A percentile compares a stretch with the other conserved stretches of the same genome.
phyloP scores from a whole-genome alignment of 2,329 filamentous ascomycete species.

The Stagonosporopsis vannaccii region DNA sequence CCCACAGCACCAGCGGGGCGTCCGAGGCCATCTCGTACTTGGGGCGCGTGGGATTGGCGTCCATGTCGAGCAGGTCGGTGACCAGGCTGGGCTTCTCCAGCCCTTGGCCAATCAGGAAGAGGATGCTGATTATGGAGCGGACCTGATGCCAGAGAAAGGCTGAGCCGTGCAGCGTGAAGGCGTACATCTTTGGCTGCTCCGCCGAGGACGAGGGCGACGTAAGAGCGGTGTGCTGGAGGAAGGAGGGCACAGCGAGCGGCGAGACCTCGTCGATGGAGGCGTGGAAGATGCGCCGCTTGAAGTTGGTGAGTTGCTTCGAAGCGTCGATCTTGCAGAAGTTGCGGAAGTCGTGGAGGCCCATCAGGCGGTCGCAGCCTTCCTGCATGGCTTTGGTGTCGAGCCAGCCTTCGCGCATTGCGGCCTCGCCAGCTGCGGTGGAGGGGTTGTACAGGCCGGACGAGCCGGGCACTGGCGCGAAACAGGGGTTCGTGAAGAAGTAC shows the following conservation, averaged over 20 bases:
- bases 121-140: constrained; percentile 85
- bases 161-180: constrained; percentile 85
- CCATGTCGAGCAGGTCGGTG: constrained; percentile 75
- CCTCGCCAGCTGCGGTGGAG: constrained; percentile 4
- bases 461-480: constrained; percentile 73
- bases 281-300: constrained; percentile 78
- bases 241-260: constrained; percentile 35
- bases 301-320: constrained; percentile 87
- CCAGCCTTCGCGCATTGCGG: constrained; percentile 65
- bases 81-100: constrained; percentile 79
- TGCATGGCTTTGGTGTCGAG: constrained; percentile 89
- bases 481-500: constrained; percentile 97
- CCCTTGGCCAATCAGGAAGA: constrained; percentile 93
- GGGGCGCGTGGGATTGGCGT: constrained; percentile 75
- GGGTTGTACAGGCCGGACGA: constrained; percentile 56
- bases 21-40: constrained; percentile 92
- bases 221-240: constrained; percentile 39
- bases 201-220: constrained; percentile 14
- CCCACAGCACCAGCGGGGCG: constrained; percentile 90
- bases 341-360: constrained; percentile 90
- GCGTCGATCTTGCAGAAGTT: constrained; percentile 97
- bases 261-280: constrained; percentile 70
- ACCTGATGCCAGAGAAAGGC: constrained; percentile 99
- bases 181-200: constrained; percentile 71
- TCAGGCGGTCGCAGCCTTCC: constrained; percentile 77